Base-by-base conservation (phyloP, 1,284 basidiomycete species). In the Apiotrichum siamense region DNA sequence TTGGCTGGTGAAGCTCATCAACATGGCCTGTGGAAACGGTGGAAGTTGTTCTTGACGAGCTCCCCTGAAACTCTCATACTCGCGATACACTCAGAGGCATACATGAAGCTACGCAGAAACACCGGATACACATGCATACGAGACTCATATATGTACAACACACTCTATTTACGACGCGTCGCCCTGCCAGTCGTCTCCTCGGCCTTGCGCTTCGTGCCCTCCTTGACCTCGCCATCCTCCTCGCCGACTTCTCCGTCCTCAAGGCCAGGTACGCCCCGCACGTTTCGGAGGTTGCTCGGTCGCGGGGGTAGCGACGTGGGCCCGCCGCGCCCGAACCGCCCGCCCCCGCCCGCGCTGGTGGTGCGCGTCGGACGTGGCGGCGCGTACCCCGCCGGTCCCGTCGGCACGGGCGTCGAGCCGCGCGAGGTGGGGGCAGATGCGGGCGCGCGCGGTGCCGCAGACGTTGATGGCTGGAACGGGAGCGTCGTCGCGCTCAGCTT, bases 381-480 rank as follows among this genome's bases (percentile, higher is more conserved):
- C 7, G 36, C 24, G 27, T 18, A 17, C 7, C n/a, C n/a, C n/a
- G n/a, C n/a, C n/a, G n/a, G n/a, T n/a, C n/a, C n/a, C n/a, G 32
- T 44, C 29, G 59, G 27, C 6, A 45, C 44, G 10, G 54, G 43
- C 3, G 55, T 40, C 2, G 54, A 23, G 13, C 44, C 36, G 26
- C 52, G 41, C 23, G 59, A 43, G 18, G 49, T 11, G 5, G 53
- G 27, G 3, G 51, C 43, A n/a, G 56, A 47, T 1, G 39, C 20
- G 13, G 51, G 7, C 3, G 21, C 27, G 18, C 23, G 42, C 29
- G 20, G 29, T 24, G 12, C 23, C 23, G 24, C 20, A 17, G 45
- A 33, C n/a, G 46, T 10, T 11, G 23, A n/a, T 4, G 67, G 66
- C 55, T 67, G 66, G 56, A 68, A 68, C 3, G 64, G 58, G 2